phyloP scores from a whole-genome alignment of 1,284 basidiomycete species.

The Apiotrichum laibachii region DNA sequence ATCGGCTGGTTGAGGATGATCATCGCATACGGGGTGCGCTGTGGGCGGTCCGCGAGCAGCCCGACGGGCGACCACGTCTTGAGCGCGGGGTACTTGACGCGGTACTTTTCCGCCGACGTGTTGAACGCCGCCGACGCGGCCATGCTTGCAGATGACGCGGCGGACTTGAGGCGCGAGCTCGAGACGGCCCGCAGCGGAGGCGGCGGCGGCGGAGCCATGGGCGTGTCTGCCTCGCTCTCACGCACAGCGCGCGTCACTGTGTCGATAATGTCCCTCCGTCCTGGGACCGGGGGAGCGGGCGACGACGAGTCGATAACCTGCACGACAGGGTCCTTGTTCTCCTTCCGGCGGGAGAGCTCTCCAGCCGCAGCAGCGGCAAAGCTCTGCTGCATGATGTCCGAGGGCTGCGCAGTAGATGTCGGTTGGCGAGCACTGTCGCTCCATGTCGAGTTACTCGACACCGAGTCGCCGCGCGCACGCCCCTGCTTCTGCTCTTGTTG shows the following conservation, averaged over 20 bases:
- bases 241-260: slow-evolving; percentile 18
- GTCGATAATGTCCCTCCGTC: slow-evolving; percentile 15
- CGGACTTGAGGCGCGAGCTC: neutral
- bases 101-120: slow-evolving; percentile 7
- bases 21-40: slow-evolving; percentile 55
- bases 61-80: slow-evolving; percentile 13
- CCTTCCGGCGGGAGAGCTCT: slow-evolving; percentile 1
- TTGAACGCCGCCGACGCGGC: slow-evolving; percentile 1
- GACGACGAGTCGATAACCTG: slow-evolving; percentile 21
- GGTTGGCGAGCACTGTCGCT: slow-evolving; percentile 13
- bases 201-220: slow-evolving; percentile 6
- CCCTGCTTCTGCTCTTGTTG: neutral
- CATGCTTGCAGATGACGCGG: neutral
- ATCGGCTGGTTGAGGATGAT: slow-evolving; percentile 89
- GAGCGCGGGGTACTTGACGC: slow-evolving; percentile 13
- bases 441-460: slow-evolving; percentile 15
- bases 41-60: slow-evolving; percentile 9
- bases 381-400: slow-evolving; percentile 20
- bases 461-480: slow-evolving; percentile 7
- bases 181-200: slow-evolving; percentile 12
- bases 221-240: slow-evolving; percentile 13
- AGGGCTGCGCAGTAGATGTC: slow-evolving; percentile 17
- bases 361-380: slow-evolving; percentile 20
- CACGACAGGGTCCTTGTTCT: slow-evolving; percentile 10
- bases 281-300: neutral